Conservation (phyloP, 257 asterid species). For the Cordia subcordata region DNA sequence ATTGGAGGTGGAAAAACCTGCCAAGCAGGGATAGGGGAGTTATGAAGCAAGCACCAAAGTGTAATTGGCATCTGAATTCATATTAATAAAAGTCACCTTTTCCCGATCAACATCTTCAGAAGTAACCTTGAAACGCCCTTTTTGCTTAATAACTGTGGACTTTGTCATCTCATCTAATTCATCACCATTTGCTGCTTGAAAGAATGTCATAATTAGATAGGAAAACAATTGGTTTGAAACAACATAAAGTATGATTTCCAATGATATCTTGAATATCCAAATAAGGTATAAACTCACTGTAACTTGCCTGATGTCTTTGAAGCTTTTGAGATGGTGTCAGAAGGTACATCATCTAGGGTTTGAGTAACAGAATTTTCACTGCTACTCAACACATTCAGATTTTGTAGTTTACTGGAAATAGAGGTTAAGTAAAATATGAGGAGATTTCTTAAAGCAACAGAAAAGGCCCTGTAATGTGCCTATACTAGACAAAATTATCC, state of each 20-base stretch:
- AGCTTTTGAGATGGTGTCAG: constrained; percentile 44
- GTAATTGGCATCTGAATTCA: constrained; percentile 8
- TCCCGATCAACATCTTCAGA: constrained; percentile 80
- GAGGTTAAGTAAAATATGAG: background rate
- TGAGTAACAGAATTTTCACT: constrained; percentile 33
- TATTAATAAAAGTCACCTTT: constrained; percentile 40
- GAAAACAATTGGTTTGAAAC: background rate
- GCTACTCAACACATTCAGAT: constrained; percentile 31
- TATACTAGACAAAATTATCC: too few species aligned
- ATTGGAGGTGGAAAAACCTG: constrained; percentile 57
- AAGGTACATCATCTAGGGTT: constrained; percentile 30
- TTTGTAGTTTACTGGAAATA: constrained; percentile 41
- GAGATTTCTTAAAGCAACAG: background rate
- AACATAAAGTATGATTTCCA: background rate
- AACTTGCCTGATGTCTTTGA: constrained; percentile 61
- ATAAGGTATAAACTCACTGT: constrained; percentile 4
- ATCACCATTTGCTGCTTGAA: constrained; percentile 57
- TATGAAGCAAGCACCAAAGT: constrained; percentile 10
- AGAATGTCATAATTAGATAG: constrained; percentile 2
- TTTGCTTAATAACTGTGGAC: constrained; percentile 78
- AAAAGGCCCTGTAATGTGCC: too few species aligned
- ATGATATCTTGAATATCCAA: background rate
- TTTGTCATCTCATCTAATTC: constrained; percentile 79
- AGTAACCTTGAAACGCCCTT: constrained; percentile 95
- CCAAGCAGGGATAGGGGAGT: background rate